Evolutionary conservation across 208 protist genomes (phyloP).

Genomic region (Wallacemonas sp.): DNA sequence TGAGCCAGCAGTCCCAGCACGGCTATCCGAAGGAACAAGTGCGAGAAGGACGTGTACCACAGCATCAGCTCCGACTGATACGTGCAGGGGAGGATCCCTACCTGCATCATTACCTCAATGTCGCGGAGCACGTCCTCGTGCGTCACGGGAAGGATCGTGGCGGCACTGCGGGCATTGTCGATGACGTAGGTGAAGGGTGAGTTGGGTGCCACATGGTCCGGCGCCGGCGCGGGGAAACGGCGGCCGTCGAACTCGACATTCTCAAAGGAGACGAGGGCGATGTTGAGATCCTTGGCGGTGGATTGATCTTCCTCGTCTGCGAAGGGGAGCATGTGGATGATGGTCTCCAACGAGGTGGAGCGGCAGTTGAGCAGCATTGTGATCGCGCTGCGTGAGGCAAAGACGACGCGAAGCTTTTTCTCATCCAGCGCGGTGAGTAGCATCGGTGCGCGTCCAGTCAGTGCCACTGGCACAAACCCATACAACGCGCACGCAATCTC

Average conservation of each 20-base stretch:
- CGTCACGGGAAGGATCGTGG: constrained; percentile 42
- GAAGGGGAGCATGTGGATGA: constrained; percentile 71
- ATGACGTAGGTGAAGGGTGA: constrained; percentile 68
- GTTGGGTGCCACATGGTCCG: not conserved
- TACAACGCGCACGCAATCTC: constrained; percentile 75
- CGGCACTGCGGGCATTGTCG: constrained; percentile 52
- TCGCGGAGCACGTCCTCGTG: constrained; percentile 71
- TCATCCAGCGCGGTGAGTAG: constrained; percentile 75
- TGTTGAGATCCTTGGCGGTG: constrained; percentile 79
- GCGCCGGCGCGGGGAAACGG: constrained; percentile 21
- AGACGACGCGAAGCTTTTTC: constrained; percentile 68
- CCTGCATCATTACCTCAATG: constrained; percentile 61
- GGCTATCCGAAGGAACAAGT: constrained; percentile 75
- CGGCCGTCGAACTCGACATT: constrained; percentile 65
- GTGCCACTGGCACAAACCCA: constrained; percentile 66
- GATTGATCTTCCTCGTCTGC: constrained; percentile 51
- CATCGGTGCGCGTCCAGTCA: constrained; percentile 59
- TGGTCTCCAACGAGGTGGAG: constrained; percentile 67
- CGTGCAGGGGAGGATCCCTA: constrained; percentile 56
- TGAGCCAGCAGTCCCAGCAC: constrained; percentile 69
- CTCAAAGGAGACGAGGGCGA: constrained; percentile 67
- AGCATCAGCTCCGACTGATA: constrained; percentile 66
- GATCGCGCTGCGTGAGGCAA: constrained; percentile 61
- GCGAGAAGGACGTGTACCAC: constrained; percentile 74
- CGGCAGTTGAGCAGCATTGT: constrained; percentile 73